Evolutionary conservation across 2,329 filamentous ascomycete genomes (phyloP).

Genomic region (Pezicula radicicola): DNA sequence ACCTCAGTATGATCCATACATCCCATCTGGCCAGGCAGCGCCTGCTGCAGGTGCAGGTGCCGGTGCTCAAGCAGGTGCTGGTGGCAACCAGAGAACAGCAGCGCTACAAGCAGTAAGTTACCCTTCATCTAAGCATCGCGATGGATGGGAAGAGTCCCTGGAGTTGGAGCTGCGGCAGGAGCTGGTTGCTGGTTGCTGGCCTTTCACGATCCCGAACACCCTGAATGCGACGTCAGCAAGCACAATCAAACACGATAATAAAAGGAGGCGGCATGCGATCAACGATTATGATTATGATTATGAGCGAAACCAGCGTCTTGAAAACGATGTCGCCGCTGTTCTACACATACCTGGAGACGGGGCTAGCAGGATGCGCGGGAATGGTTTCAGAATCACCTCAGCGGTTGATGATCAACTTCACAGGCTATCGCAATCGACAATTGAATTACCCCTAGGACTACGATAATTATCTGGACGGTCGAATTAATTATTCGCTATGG

Average conservation of each 20-base stretch:
- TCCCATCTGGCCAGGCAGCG: conserved; percentile 21
- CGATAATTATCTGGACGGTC: neutral
- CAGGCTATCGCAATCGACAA: neutral
- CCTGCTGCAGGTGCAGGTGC: conserved; percentile 16
- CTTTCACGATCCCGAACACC: neutral
- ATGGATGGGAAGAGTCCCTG: conserved; percentile 7
- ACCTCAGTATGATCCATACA: conserved; percentile 30
- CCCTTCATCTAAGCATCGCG: conserved; percentile 16
- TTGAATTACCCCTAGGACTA: neutral
- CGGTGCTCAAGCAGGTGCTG: conserved; percentile 32
- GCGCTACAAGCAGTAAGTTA: conserved; percentile 82
- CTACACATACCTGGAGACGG: too few relatives aligned
- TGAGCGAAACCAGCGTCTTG: too few relatives aligned
- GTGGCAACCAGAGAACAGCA: conserved; percentile 59
- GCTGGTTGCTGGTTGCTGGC: neutral
- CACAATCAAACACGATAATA: too few relatives aligned
- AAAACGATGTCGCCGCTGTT: too few relatives aligned
- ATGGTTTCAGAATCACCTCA: conserved; percentile 14
- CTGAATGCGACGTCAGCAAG: neutral
- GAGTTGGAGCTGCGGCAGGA: conserved; percentile 14
- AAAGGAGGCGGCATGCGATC: too few relatives aligned
- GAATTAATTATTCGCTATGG: too few relatives aligned
- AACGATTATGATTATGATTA: too few relatives aligned
- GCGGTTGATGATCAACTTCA: neutral
- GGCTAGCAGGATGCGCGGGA: conserved; percentile 7